Conservation (phyloP, 202 grass and related monocot genomes). For the Digitaria exilis region DNA sequence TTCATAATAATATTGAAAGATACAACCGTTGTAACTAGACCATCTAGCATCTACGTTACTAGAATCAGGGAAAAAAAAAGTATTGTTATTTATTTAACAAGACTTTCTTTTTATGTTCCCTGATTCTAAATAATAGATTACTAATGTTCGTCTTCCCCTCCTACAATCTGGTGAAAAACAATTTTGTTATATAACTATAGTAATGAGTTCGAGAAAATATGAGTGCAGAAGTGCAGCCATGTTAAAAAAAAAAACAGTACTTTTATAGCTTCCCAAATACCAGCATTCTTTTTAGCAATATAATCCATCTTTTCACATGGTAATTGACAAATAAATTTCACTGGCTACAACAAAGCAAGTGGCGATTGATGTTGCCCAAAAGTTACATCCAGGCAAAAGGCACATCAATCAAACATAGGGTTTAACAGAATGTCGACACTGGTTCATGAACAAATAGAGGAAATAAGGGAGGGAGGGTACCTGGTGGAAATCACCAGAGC, state of each 20-base stretch:
- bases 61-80: too few relatives aligned
- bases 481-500: too few relatives aligned
- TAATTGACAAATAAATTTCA: not conserved
- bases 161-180: not conserved
- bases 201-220: too few relatives aligned
- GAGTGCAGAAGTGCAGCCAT: too few relatives aligned
- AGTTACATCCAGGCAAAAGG: not conserved
- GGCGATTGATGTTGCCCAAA: not conserved
- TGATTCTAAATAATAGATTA: not conserved
- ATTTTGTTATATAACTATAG: not conserved
- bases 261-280: not conserved
- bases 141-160: too few relatives aligned
- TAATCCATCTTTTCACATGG: constrained; percentile 10
- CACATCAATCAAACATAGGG: constrained; percentile 9
- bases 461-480: too few relatives aligned
- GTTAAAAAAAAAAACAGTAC: not conserved
- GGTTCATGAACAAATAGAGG: too few relatives aligned
- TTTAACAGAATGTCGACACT: constrained; percentile 31
- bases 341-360: not conserved
- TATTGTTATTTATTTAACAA: too few relatives aligned
- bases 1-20: too few relatives aligned
- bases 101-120: not conserved
- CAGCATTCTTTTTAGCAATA: not conserved
- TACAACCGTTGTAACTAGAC: too few relatives aligned
- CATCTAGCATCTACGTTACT: too few relatives aligned